Evolutionary conservation across 441 rosid genomes (phyloP).

Genomic region (Aleurites moluccanus): DNA sequence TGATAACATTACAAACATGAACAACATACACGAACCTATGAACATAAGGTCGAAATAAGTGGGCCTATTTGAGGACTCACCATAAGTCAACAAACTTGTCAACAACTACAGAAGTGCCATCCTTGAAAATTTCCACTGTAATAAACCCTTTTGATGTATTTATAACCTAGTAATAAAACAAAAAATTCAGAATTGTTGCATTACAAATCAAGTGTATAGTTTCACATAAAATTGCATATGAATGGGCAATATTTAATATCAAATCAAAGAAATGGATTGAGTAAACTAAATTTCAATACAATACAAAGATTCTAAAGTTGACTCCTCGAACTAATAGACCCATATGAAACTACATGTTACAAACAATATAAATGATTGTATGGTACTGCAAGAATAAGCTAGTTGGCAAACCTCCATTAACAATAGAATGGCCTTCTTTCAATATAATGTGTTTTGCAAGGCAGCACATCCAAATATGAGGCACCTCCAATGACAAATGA

Average conservation of each 20-base stretch:
- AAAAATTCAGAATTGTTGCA: constrained; percentile 9
- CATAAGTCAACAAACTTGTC: constrained; percentile 67
- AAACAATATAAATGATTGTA: background rate
- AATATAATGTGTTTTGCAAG: background rate
- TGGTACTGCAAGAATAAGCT: background rate
- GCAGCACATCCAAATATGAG: background rate
- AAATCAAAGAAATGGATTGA: background rate
- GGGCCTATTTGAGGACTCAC: constrained; percentile 38
- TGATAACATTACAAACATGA: background rate
- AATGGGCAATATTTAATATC: background rate
- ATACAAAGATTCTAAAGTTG: background rate
- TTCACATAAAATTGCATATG: background rate
- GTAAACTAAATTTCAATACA: background rate
- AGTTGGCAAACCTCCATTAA: background rate
- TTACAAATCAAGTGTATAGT: background rate
- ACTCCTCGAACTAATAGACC: background rate
- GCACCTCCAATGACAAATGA: background rate
- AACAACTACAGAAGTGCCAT: constrained; percentile 61
- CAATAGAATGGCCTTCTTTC: background rate
- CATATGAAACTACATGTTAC: no score
- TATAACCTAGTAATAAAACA: constrained; percentile 42
- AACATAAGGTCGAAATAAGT: background rate
- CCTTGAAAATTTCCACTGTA: constrained; percentile 73
- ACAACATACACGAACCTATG: background rate
- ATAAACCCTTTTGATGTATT: constrained; percentile 70